phyloP scores from a whole-genome alignment of 2,329 filamentous ascomycete species.

The Zarea fungicola region DNA sequence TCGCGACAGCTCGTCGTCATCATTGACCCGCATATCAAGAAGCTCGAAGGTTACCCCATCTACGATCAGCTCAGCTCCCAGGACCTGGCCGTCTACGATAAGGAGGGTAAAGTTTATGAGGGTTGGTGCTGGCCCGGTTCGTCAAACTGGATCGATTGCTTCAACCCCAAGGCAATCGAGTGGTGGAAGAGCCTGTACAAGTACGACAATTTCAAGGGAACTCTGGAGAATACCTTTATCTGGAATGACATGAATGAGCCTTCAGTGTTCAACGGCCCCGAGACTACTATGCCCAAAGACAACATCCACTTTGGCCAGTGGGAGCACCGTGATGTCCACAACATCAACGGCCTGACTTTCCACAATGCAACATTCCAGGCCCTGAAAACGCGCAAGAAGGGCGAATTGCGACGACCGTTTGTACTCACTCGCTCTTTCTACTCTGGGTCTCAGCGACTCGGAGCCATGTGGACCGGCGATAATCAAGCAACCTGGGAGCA shows the following conservation, averaged over 20 bases:
- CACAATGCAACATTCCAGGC: conserved; percentile 91
- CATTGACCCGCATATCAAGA: conserved; percentile 98
- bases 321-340: conserved; percentile 97
- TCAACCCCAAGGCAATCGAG: conserved; percentile 82
- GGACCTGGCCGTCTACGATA: conserved; percentile 80
- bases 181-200: conserved; percentile 93
- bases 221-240: conserved; percentile 79
- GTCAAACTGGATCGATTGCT: conserved; percentile 93
- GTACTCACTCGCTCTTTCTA: conserved; percentile 91
- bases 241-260: conserved; percentile 99
- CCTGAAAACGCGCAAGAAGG: conserved; percentile 77
- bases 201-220: conserved; percentile 83
- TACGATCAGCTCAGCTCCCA: conserved; percentile 79
- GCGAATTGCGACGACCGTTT: conserved; percentile 80
- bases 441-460: conserved; percentile 80
- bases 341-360: conserved; percentile 91
- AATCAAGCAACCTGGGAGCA: conserved; percentile 94
- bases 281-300: conserved; percentile 98
- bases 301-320: conserved; percentile 87
- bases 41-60: conserved; percentile 69
- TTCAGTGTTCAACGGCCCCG: conserved; percentile 96
- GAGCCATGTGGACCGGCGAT: conserved; percentile 98
- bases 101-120: conserved; percentile 82
- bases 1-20: conserved; percentile 89
- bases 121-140: conserved; percentile 99